Evolutionary conservation across 2,329 filamentous ascomycete species (phyloP).

Genomic region (Cordyceps pruinosa): DNA sequence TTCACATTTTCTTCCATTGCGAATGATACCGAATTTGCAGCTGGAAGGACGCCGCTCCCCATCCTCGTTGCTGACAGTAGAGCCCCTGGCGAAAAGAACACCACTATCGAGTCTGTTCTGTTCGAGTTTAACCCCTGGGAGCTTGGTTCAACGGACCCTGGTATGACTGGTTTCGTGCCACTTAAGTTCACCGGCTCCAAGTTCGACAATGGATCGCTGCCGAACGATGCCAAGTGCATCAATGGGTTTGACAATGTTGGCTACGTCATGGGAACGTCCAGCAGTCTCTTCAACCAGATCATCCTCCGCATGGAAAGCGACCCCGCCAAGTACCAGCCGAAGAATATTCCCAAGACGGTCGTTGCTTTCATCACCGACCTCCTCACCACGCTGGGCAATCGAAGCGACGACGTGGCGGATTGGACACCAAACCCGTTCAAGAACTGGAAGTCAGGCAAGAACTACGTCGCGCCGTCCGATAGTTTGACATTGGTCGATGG

Average conservation of each 20-base stretch:
- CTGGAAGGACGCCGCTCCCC: conserved; percentile 39
- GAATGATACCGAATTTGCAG: conserved; percentile 35
- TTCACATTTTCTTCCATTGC: conserved; percentile 73
- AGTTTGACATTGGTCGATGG: conserved; percentile 71
- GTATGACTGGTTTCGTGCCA: conserved; percentile 52
- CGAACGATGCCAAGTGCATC: conserved; percentile 39
- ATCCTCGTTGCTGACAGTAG: conserved; percentile 44
- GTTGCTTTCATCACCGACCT: conserved; percentile 42
- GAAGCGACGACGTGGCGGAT: conserved; percentile 69
- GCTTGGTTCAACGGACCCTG: conserved; percentile 57
- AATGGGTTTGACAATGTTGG: conserved; percentile 71
- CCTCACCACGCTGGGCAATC: conserved; percentile 47
- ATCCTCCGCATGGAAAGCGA: conserved; percentile 59
- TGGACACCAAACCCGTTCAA: conserved; percentile 55
- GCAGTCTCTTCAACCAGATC: conserved; percentile 67
- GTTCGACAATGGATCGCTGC: conserved; percentile 43
- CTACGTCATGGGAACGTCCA: conserved; percentile 77
- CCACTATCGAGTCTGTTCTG: conserved; percentile 50
- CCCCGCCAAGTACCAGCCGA: conserved; percentile 40
- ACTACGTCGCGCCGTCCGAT: conserved; percentile 35
- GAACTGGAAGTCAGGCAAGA: conserved; percentile 42
- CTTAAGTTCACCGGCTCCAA: conserved; percentile 54
- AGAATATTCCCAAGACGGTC: conserved; percentile 37
- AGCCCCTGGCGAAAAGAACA: conserved; percentile 34
- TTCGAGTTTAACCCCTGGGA: conserved; percentile 63